phyloP scores from a whole-genome alignment of 352 stramenopile species.

The Phytophthora nicotianae region DNA sequence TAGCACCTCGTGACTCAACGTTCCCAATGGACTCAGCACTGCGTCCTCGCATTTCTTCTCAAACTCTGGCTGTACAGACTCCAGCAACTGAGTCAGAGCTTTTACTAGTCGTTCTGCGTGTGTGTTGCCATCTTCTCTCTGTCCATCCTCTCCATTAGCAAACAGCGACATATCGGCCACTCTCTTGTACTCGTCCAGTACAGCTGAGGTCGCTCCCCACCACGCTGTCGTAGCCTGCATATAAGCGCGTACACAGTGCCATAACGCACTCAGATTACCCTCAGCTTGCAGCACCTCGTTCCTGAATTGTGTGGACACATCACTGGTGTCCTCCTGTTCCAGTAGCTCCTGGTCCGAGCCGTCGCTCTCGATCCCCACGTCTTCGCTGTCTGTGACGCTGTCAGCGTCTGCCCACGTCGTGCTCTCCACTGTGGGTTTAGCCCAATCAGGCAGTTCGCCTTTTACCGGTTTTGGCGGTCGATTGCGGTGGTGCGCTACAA shows the following conservation, averaged over 20 bases:
- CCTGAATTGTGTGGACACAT: slow-evolving; percentile 57
- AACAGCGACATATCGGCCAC: slow-evolving; percentile 62
- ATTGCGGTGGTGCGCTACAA: slow-evolving; percentile 71
- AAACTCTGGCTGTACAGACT: slow-evolving; percentile 45
- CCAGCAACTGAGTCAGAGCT: slow-evolving; percentile 38
- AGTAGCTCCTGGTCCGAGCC: slow-evolving; percentile 19
- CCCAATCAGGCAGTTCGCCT: slow-evolving; percentile 61
- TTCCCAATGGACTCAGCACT: slow-evolving; percentile 53
- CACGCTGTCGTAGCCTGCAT: slow-evolving; percentile 69
- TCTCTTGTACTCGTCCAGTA: slow-evolving; percentile 72
- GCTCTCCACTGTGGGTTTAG: slow-evolving; percentile 33
- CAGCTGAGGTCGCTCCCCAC: slow-evolving; percentile 52
- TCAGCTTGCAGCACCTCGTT: slow-evolving; percentile 81
- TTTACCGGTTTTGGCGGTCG: slow-evolving; percentile 56
- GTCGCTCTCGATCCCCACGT: slow-evolving; percentile 49
- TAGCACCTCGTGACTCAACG: slow-evolving; percentile 51
- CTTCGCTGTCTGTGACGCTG: slow-evolving; percentile 67
- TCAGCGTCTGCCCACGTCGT: slow-evolving; percentile 60
- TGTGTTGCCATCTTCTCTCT: slow-evolving; percentile 8
- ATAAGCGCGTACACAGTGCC: slow-evolving; percentile 73
- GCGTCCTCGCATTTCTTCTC: slow-evolving; percentile 47
- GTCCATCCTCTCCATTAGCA: slow-evolving; percentile 10
- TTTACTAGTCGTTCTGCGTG: slow-evolving; percentile 36
- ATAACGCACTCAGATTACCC: slow-evolving; percentile 72
- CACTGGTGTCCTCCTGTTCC: slow-evolving; percentile 5